Conservation (phyloP, 192 early-diverging fungal species). For the Backusella westeae region DNA sequence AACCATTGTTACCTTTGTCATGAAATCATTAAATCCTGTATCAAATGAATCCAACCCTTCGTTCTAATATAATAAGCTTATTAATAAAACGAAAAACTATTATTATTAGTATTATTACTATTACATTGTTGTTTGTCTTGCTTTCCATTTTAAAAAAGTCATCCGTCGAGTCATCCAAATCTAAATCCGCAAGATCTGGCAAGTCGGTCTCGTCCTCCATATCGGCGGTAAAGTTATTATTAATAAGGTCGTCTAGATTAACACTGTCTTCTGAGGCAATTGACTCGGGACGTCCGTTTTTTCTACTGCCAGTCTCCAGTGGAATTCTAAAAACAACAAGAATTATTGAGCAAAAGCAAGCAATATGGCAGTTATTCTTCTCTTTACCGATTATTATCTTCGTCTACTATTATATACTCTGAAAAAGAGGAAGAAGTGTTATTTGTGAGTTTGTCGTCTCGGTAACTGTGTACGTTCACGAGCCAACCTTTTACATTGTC, state of each 20-base stretch:
- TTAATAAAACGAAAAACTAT: background rate
- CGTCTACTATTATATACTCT: constrained; percentile 7
- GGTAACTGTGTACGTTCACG: constrained; percentile 23
- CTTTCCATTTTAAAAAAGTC: constrained; percentile 33
- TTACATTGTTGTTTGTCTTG: background rate
- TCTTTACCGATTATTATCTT: constrained; percentile 15
- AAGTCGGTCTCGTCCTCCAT: constrained; percentile 33
- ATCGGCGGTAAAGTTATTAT: constrained; percentile 27
- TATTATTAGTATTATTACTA: background rate
- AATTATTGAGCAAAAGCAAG: background rate
- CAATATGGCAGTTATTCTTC: background rate
- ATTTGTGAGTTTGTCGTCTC: background rate
- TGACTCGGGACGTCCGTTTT: constrained; percentile 24
- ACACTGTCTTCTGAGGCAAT: constrained; percentile 33
- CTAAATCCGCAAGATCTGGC: constrained; percentile 23
- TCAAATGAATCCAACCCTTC: background rate
- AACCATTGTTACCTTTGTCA: constrained; percentile 11
- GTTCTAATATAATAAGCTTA: background rate
- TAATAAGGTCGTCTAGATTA: constrained; percentile 34
- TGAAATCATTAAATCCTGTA: constrained; percentile 17
- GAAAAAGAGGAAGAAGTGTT: background rate
- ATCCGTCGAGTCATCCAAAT: constrained; percentile 31
- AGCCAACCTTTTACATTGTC: constrained; percentile 31
- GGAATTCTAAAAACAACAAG: constrained; percentile 13
- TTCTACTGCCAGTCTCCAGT: background rate